phyloP scores from a whole-genome alignment of 768 basidiomycete genomes.

The Antrodiella citrinella region DNA sequence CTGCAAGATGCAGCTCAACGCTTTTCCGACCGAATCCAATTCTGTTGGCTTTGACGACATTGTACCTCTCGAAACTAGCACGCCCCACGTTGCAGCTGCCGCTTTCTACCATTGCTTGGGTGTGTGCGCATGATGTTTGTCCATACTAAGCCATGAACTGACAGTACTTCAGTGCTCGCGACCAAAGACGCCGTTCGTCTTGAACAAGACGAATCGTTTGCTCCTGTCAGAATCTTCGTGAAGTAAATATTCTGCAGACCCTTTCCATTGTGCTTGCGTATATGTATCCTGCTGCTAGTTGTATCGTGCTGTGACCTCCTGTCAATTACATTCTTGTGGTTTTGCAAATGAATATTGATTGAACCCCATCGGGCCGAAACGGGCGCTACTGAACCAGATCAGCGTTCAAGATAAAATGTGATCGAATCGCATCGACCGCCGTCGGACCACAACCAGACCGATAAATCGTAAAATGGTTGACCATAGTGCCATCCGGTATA shows the following conservation, averaged over 20 bases:
- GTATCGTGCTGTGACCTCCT: no score
- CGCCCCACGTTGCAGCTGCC: slow-evolving; percentile 69
- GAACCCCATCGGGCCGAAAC: no score
- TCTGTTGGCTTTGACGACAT: slow-evolving; percentile 56
- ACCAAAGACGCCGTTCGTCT: slow-evolving; percentile 66
- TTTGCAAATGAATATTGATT: no score
- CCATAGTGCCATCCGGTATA: neutral
- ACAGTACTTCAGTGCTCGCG: slow-evolving; percentile 46
- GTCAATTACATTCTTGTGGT: no score
- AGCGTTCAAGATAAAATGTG: no score
- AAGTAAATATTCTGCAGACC: no score
- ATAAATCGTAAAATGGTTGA: neutral
- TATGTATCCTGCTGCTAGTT: no score
- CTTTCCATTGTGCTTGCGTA: no score
- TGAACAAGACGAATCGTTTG: slow-evolving; percentile 54
- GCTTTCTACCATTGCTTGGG: slow-evolving; percentile 85
- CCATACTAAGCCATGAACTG: neutral
- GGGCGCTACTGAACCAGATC: no score
- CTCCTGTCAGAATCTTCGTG: slow-evolving; percentile 36
- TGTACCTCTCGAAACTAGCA: slow-evolving; percentile 58
- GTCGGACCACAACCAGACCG: neutral
- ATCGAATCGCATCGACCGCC: no score
- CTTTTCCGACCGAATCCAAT: slow-evolving; percentile 39
- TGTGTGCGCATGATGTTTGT: slow-evolving; percentile 21
- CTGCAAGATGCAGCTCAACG: slow-evolving; percentile 64